Evolutionary conservation across 768 basidiomycete species (phyloP).

Genomic region (Tricholoma matsutake): DNA sequence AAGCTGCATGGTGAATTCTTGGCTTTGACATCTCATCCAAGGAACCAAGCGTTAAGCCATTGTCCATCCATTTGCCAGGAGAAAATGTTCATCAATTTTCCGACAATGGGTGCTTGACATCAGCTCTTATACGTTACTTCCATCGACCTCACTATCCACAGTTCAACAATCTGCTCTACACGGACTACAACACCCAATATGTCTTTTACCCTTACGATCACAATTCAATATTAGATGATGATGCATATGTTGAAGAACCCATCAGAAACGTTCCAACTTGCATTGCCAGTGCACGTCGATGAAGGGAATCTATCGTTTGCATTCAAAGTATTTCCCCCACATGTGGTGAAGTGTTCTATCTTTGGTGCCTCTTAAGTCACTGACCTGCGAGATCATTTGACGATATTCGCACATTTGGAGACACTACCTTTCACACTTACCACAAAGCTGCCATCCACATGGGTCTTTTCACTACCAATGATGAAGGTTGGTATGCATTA

Average conservation of each 20-base stretch:
- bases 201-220: background rate
- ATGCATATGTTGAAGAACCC: background rate
- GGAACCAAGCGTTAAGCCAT: background rate
- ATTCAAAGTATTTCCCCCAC: too few species aligned
- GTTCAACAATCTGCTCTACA: background rate
- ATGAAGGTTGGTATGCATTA: background rate
- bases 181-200: background rate
- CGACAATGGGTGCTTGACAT: background rate
- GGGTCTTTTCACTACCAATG: too few species aligned
- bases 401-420: too few species aligned
- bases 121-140: background rate
- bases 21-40: conserved; percentile 8
- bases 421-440: too few species aligned
- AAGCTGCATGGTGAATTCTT: conserved; percentile 10
- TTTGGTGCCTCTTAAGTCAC: too few species aligned
- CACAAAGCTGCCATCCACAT: too few species aligned
- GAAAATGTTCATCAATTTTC: background rate
- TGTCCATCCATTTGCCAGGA: conserved; percentile 7
- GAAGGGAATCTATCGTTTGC: too few species aligned
- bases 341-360: too few species aligned
- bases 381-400: too few species aligned
- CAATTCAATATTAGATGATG: background rate
- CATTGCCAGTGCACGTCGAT: too few species aligned
- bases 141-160: background rate
- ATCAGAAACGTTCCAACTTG: too few species aligned